These are phyloP conservation scores for Colletotrichum horii DNA, from an alignment of 2,329 filamentous ascomycete species.

Conservation along the genomic window DNA sequence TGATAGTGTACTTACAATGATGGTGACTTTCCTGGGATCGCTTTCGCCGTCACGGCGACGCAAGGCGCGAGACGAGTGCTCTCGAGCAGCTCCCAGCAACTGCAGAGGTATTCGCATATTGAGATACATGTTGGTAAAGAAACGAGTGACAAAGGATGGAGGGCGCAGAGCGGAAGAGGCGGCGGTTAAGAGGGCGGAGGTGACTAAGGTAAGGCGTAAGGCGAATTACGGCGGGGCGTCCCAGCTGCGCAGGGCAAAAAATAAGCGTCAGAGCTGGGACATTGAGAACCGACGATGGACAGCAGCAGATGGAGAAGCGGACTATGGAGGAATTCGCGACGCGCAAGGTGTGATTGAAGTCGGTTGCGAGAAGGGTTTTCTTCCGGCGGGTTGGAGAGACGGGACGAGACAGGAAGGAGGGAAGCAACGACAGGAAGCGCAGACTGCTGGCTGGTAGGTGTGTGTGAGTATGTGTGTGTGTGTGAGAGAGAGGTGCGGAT, in stretches of 20 bases:
- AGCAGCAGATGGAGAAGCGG: background rate
- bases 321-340: background rate
- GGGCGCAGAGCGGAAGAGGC: background rate
- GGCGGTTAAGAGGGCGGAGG: background rate
- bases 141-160: slow-evolving; percentile 12
- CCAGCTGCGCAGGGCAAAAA: slow-evolving; percentile 14
- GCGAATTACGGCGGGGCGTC: slow-evolving; percentile 13
- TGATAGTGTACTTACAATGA: slow-evolving; percentile 12
- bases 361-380: background rate
- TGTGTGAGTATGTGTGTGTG: background rate
- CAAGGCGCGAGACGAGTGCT: background rate
- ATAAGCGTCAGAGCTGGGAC: slow-evolving; percentile 14
- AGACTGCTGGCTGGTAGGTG: background rate
- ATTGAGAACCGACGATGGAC: background rate
- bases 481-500: background rate
- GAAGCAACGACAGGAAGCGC: background rate
- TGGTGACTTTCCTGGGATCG: slow-evolving; percentile 13
- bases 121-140: background rate
- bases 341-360: background rate
- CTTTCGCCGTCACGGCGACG: background rate
- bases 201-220: background rate
- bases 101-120: slow-evolving; percentile 12
- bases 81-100: background rate
- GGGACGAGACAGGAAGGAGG: background rate
- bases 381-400: background rate